Conservation (phyloP, 805 yeast genomes). For the Zygoascus flipseniorum region DNA sequence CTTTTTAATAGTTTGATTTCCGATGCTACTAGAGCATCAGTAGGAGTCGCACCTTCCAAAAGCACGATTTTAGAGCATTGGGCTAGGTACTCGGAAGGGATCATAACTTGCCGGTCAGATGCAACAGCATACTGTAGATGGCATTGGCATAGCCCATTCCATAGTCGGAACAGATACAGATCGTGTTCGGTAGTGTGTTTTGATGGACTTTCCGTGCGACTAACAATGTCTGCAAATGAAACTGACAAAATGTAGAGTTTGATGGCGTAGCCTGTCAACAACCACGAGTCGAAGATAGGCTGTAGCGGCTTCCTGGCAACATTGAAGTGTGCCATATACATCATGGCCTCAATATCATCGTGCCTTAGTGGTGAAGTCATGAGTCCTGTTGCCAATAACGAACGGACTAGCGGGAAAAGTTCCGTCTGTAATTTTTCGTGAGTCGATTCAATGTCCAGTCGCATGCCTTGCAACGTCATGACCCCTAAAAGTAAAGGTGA, state of each 20-base stretch:
- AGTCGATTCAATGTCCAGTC: slow-evolving; percentile 44
- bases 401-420: slow-evolving; percentile 41
- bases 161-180: slow-evolving; percentile 45
- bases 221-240: slow-evolving; percentile 28
- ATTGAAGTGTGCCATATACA: slow-evolving; percentile 47
- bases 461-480: slow-evolving; percentile 14
- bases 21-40: slow-evolving; percentile 5
- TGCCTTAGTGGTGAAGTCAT: slow-evolving; percentile 47
- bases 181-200: slow-evolving; percentile 25
- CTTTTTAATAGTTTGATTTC: slow-evolving; percentile 7
- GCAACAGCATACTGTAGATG: slow-evolving; percentile 46
- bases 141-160: slow-evolving; percentile 44
- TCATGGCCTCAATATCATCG: slow-evolving; percentile 52
- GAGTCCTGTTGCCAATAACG: slow-evolving; percentile 40
- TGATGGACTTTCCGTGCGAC: slow-evolving; percentile 1
- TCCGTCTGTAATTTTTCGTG: slow-evolving; percentile 41
- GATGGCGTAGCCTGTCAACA: slow-evolving; percentile 44
- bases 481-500: slow-evolving; percentile 9
- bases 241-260: slow-evolving; percentile 41
- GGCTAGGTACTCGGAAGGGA: slow-evolving; percentile 33
- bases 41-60: slow-evolving; percentile 1
- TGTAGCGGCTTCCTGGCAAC: slow-evolving; percentile 48
- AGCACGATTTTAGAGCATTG: slow-evolving; percentile 27
- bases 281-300: slow-evolving; percentile 44
- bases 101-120: slow-evolving; percentile 38